Evolutionary conservation across 345 rosid genomes (phyloP).

Genomic region (Psidium friedrichsthalianum): DNA sequence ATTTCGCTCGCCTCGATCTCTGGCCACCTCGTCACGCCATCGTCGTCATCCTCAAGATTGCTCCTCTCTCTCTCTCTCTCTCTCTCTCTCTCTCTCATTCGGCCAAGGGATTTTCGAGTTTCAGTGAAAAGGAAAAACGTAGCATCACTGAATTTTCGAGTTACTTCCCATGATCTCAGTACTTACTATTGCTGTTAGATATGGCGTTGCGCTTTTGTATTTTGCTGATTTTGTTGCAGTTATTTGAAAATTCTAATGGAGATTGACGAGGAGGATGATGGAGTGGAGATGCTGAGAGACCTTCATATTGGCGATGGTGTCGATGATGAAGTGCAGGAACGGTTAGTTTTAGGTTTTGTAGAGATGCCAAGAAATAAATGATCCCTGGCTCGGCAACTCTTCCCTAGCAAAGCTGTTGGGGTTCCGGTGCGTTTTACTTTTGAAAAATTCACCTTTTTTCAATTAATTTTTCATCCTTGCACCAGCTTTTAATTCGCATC

Average conservation of each 20-base stretch:
- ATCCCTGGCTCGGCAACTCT: slow-evolving; percentile 64
- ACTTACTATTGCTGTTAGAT: not conserved
- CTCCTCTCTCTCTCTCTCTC: not conserved
- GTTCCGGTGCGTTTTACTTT: slow-evolving; percentile 38
- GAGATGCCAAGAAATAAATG: slow-evolving; percentile 49
- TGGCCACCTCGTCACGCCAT: not conserved
- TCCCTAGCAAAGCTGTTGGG: slow-evolving; percentile 91
- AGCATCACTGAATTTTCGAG: too few relatives aligned
- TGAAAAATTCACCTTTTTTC: not conserved
- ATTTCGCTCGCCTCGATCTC: not conserved
- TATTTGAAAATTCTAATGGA: slow-evolving; percentile 2
- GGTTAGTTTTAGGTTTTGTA: slow-evolving; percentile 54
- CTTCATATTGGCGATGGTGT: slow-evolving; percentile 45
- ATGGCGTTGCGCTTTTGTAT: not conserved
- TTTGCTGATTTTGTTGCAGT: not conserved
- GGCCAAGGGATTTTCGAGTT: too few relatives aligned
- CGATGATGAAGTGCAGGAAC: slow-evolving; percentile 41
- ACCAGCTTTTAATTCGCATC: not conserved
- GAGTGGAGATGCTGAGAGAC: slow-evolving; percentile 43
- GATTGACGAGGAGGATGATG: slow-evolving; percentile 19
- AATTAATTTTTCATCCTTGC: not conserved
- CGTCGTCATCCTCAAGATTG: not conserved
- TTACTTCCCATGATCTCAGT: too few relatives aligned
- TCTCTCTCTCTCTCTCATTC: too few relatives aligned
- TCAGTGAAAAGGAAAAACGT: too few relatives aligned